These are phyloP conservation scores for Avicennia marina DNA, from an alignment of 257 asterid genomes.

Conservation along the genomic window DNA sequence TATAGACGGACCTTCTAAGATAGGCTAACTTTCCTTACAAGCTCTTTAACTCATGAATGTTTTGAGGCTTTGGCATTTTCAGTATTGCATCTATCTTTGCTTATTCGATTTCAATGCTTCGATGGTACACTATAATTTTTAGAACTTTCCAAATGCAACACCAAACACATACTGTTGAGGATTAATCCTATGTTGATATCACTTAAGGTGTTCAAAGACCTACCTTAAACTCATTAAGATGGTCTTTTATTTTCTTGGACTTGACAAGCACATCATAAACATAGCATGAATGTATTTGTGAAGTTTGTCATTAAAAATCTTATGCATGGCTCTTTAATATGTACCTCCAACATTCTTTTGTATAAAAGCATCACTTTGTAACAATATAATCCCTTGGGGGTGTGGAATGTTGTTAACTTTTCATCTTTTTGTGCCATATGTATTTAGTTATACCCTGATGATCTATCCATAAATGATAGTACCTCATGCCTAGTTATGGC, in stretches of 20 bases:
- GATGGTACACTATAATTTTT: too few relatives aligned
- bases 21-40: too few relatives aligned
- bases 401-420: not conserved
- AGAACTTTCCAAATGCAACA: too few relatives aligned
- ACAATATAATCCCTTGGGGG: not conserved
- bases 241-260: not conserved
- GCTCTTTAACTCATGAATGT: too few relatives aligned
- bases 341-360: not conserved
- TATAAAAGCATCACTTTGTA: not conserved
- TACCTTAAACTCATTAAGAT: not conserved
- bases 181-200: not conserved
- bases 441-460: not conserved
- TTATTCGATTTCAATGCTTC: too few relatives aligned
- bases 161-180: not conserved
- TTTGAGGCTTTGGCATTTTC: too few relatives aligned
- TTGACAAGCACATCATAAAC: not conserved
- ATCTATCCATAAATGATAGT: not conserved
- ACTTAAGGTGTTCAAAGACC: not conserved
- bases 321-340: not conserved
- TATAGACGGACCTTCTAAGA: too few relatives aligned
- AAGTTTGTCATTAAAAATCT: not conserved
- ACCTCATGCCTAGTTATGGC: not conserved
- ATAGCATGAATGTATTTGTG: not conserved
- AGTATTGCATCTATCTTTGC: too few relatives aligned
- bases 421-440: not conserved